phyloP scores from a whole-genome alignment of 208 protist genomes.

The Crithidia bombi region DNA sequence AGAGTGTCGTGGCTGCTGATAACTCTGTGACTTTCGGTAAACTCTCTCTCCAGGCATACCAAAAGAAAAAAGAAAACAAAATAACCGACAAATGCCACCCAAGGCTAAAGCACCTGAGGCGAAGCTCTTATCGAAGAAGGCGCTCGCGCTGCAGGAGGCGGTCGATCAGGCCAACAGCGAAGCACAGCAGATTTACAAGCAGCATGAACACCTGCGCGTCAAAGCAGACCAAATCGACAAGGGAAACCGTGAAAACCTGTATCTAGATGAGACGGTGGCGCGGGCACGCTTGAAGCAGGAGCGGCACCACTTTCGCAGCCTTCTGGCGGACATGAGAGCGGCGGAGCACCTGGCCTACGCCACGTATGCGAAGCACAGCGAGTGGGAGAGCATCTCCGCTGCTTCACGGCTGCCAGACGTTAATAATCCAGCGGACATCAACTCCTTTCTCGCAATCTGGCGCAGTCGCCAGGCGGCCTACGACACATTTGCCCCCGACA shows the following conservation, averaged over 20 bases:
- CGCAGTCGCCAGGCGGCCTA: slow-evolving; percentile 49
- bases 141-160: slow-evolving; percentile 49
- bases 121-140: slow-evolving; percentile 69
- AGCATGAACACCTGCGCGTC: slow-evolving; percentile 77
- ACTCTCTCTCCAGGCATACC: not conserved
- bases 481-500: slow-evolving; percentile 32
- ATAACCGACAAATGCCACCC: slow-evolving; percentile 48
- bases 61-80: not conserved
- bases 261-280: slow-evolving; percentile 61
- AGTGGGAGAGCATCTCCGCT: slow-evolving; percentile 69
- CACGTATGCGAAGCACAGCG: slow-evolving; percentile 80
- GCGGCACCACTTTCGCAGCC: slow-evolving; percentile 34
- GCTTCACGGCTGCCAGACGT: slow-evolving; percentile 82
- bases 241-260: slow-evolving; percentile 43
- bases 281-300: slow-evolving; percentile 70
- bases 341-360: slow-evolving; percentile 71
- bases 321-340: slow-evolving; percentile 44
- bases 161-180: slow-evolving; percentile 57
- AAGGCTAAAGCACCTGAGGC: slow-evolving; percentile 44
- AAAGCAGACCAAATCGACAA: slow-evolving; percentile 65
- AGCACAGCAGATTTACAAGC: slow-evolving; percentile 79
- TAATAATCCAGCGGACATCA: slow-evolving; percentile 83
- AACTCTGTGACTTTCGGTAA: not conserved
- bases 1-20: slow-evolving; percentile 7
- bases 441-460: slow-evolving; percentile 89